Evolutionary conservation across 441 rosid genomes (phyloP).

Genomic region (Melastoma candidum): DNA sequence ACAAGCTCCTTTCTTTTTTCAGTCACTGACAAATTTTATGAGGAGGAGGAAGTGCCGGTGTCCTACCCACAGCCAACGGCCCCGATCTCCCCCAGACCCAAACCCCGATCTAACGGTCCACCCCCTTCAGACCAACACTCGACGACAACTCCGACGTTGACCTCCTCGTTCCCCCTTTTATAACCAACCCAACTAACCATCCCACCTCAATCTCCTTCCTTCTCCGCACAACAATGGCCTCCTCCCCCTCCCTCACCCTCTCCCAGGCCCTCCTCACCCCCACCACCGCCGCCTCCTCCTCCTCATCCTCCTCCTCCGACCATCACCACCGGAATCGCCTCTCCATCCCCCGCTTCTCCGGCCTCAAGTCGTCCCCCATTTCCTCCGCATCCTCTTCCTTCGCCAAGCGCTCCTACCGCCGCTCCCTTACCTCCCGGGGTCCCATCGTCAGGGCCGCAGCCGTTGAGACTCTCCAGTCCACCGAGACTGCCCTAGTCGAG

Average conservation of each 20-base stretch:
- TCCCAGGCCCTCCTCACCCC: slow-evolving; percentile 66
- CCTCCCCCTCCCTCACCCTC: slow-evolving; percentile 63
- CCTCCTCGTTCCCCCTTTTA: no score
- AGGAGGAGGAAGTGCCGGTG: no score
- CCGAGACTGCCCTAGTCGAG: slow-evolving; percentile 73
- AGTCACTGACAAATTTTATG: no score
- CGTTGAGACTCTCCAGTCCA: slow-evolving; percentile 40
- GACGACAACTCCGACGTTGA: no score
- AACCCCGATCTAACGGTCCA: no score
- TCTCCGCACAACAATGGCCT: slow-evolving; percentile 45
- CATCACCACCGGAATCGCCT: slow-evolving; percentile 30
- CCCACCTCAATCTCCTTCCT: not conserved
- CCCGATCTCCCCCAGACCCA: no score
- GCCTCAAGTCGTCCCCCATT: slow-evolving; percentile 33
- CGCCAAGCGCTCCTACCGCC: slow-evolving; percentile 17
- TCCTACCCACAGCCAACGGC: no score
- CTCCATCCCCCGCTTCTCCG: slow-evolving; percentile 43
- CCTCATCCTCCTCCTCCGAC: slow-evolving; percentile 23
- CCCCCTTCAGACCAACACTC: no score
- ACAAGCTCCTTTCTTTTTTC: no score
- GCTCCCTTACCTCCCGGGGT: slow-evolving; percentile 6
- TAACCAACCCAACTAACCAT: no score
- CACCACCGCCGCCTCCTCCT: slow-evolving; percentile 22
- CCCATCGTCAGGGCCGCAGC: slow-evolving; percentile 43
- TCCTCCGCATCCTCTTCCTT: slow-evolving; percentile 19